A percentile compares a stretch with the other conserved stretches of the same genome.
Evolutionary conservation across 192 early-diverging fungal genomes (phyloP).

Genomic region (Coemansia sp.): DNA sequence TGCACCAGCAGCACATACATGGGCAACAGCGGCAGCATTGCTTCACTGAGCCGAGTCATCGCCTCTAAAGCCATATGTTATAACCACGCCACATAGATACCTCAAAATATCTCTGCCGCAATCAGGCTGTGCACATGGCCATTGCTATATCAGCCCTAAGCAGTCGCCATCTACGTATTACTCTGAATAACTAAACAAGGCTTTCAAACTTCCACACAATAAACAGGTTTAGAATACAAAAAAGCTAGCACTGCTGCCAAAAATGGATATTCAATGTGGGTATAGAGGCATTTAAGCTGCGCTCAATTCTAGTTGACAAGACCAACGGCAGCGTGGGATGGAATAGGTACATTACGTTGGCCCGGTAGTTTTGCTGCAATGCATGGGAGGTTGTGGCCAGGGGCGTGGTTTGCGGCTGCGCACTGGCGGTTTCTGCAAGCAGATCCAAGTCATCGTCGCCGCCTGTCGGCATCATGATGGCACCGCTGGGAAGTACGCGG

Average conservation of each 20-base stretch:
- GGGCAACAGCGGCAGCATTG: no score
- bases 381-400: not conserved
- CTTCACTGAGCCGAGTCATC: no score
- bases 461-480: slow-evolving; percentile 29
- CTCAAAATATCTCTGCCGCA: no score
- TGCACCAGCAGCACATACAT: no score
- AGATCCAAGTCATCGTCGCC: slow-evolving; percentile 19
- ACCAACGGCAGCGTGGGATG: slow-evolving; percentile 41
- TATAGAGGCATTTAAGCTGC: slow-evolving; percentile 11
- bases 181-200: no score
- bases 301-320: slow-evolving; percentile 37
- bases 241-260: slow-evolving; percentile 6
- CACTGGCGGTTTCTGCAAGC: not conserved
- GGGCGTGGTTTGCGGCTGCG: slow-evolving; percentile 1
- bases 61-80: no score
- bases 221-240: not conserved
- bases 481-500: slow-evolving; percentile 14
- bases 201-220: not conserved
- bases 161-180: no score
- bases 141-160: no score
- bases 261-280: slow-evolving; percentile 44
- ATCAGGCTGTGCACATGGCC: no score
- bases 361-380: not conserved
- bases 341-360: slow-evolving; percentile 32
- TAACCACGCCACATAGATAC: no score